These are phyloP conservation scores for Paratinospora sagittata DNA, from an alignment of 164 flowering plant genomes.

Conservation along the genomic window DNA sequence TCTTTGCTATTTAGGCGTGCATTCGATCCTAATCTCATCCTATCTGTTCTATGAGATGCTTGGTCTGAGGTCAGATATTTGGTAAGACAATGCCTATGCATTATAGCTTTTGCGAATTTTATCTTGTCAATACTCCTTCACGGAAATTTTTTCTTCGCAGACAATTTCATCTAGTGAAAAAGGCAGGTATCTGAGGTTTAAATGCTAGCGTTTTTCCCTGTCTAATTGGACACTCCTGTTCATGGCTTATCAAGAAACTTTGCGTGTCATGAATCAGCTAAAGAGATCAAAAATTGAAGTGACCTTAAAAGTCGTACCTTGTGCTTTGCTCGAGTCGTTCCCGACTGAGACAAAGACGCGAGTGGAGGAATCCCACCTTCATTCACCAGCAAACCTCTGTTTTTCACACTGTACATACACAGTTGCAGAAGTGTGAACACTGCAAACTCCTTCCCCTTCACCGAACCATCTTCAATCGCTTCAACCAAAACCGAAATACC, in stretches of 20 bases:
- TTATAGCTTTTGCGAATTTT: too few species aligned
- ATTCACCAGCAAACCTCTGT: constrained; percentile 70
- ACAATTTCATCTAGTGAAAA: too few species aligned
- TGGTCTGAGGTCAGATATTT: too few species aligned
- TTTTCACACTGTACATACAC: constrained; percentile 54
- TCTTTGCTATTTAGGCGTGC: too few species aligned
- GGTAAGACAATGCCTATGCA: too few species aligned
- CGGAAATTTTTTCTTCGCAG: too few species aligned
- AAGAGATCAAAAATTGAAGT: neutral
- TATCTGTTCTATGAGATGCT: too few species aligned
- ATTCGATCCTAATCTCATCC: too few species aligned
- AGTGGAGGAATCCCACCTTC: constrained; percentile 98
- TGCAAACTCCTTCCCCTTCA: constrained; percentile 90
- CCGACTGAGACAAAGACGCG: constrained; percentile 80
- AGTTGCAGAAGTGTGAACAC: constrained; percentile 71
- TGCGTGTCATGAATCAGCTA: neutral
- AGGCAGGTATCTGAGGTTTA: too few species aligned
- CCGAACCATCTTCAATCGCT: constrained; percentile 79
- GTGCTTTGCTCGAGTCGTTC: constrained; percentile 71
- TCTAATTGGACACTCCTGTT: neutral
- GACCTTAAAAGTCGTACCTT: constrained; percentile 46
- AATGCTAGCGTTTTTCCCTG: too few species aligned
- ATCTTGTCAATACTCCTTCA: too few species aligned
- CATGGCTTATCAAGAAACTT: neutral
- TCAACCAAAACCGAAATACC: constrained; percentile 89